phyloP scores from a whole-genome alignment of 192 early-diverging fungal genomes.

The Thamnidium elegans region DNA sequence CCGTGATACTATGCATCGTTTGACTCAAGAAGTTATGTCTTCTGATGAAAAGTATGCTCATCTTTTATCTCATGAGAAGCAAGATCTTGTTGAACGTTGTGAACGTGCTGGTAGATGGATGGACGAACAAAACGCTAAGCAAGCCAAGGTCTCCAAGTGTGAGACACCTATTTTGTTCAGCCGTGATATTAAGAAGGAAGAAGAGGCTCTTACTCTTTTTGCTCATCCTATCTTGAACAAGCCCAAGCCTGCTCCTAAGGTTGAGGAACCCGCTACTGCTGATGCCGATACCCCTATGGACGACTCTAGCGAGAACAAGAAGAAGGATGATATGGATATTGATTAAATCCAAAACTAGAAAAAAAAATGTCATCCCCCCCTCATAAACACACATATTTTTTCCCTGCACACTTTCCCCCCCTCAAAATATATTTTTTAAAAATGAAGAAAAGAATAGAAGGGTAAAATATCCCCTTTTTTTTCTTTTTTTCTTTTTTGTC shows the following conservation, averaged over 20 bases:
- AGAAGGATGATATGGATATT: slow-evolving; percentile 60
- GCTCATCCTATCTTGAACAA: slow-evolving; percentile 81
- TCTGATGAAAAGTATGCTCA: slow-evolving; percentile 85
- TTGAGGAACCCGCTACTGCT: slow-evolving; percentile 46
- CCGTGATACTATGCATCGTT: slow-evolving; percentile 73
- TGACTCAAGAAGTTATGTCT: slow-evolving; percentile 67
- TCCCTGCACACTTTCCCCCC: neutral
- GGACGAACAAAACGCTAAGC: slow-evolving; percentile 73
- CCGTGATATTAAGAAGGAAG: slow-evolving; percentile 73
- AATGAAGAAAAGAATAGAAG: neutral
- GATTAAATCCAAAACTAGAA: slow-evolving; percentile 46
- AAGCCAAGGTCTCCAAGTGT: slow-evolving; percentile 74
- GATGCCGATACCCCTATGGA: slow-evolving; percentile 42
- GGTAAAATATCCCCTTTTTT: neutral
- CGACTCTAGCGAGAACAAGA: slow-evolving; percentile 37
- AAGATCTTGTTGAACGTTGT: slow-evolving; percentile 73
- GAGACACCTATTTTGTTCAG: slow-evolving; percentile 67
- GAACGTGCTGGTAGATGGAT: slow-evolving; percentile 84
- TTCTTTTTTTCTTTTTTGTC: slow-evolving; percentile 1
- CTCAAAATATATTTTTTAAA: neutral
- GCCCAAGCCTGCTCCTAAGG: slow-evolving; percentile 84
- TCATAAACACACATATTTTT: neutral
- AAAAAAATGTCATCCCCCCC: slow-evolving; percentile 7
- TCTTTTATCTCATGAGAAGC: slow-evolving; percentile 82
- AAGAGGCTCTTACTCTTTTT: slow-evolving; percentile 65